Conservation (phyloP, 78 protist species). For the Mantamonas sphyraenae region DNA sequence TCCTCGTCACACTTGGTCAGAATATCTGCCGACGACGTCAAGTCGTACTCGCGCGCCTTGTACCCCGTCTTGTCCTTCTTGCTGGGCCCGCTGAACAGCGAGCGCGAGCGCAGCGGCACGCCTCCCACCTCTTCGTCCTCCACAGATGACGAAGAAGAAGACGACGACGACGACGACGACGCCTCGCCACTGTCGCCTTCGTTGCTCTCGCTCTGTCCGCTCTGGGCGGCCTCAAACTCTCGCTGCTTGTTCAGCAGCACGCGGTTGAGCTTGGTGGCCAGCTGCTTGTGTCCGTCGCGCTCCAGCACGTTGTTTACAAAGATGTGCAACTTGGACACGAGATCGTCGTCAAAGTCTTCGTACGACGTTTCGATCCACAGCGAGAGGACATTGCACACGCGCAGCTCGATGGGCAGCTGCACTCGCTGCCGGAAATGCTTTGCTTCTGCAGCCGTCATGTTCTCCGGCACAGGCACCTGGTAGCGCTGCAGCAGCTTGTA, state of each 20-base stretch:
- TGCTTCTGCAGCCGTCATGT: not conserved
- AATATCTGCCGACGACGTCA: not conserved
- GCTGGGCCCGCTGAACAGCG: too few relatives aligned
- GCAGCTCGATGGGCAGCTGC: not conserved
- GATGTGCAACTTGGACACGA: not conserved
- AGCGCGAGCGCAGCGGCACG: too few relatives aligned
- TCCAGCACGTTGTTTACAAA: not conserved
- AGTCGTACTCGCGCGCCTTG: not conserved
- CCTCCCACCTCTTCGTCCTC: too few relatives aligned
- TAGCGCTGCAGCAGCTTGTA: not conserved
- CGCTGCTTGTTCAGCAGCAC: not conserved
- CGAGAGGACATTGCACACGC: not conserved
- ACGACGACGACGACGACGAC: not conserved
- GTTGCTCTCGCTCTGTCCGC: not conserved
- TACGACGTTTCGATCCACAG: not conserved
- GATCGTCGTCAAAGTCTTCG: not conserved
- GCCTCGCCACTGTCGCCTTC: not conserved
- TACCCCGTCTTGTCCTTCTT: too few relatives aligned
- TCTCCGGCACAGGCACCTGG: not conserved
- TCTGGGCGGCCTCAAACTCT: not conserved
- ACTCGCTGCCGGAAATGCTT: not conserved
- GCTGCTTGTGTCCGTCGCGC: not conserved
- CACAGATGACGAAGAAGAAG: too few relatives aligned
- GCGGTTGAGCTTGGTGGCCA: not conserved
- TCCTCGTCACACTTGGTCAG: slow-evolving; percentile 28